Conservation (phyloP, 2,329 filamentous ascomycete genomes). For the Cucurbitaria berberidis region DNA sequence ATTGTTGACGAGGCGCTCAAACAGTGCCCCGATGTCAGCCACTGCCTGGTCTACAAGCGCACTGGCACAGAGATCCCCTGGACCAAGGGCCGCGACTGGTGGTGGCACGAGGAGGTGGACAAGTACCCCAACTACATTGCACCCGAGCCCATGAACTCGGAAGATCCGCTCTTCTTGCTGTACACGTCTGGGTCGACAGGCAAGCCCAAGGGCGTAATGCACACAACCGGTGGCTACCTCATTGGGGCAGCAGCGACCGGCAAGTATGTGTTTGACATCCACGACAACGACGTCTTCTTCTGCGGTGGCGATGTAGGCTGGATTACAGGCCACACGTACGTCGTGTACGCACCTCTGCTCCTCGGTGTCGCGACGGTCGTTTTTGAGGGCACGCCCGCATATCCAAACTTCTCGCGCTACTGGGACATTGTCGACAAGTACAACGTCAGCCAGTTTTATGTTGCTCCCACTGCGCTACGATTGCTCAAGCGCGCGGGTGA, state of each 20-base stretch:
- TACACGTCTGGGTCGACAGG: constrained; percentile 98
- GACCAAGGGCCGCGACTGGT: constrained; percentile 86
- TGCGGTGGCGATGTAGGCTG: constrained; percentile 98
- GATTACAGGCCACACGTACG: constrained; percentile 99
- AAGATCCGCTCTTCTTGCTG: constrained; percentile 95
- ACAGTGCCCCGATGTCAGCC: constrained; percentile 87
- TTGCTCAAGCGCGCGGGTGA: constrained; percentile 95
- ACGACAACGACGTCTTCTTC: constrained; percentile 92
- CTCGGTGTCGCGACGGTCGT: constrained; percentile 94
- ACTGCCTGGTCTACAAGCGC: constrained; percentile 91
- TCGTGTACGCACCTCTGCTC: constrained; percentile 93
- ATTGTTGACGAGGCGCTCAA: constrained; percentile 98
- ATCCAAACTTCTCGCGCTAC: constrained; percentile 97
- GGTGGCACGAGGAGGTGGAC: constrained; percentile 99
- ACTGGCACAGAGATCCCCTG: constrained; percentile 92
- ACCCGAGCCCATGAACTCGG: constrained; percentile 86
- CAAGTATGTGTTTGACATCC: constrained; percentile 99
- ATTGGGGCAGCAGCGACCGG: constrained; percentile 90
- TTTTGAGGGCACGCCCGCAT: constrained; percentile 96
- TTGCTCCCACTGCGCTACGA: constrained; percentile 91
- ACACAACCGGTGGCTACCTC: constrained; percentile 95
- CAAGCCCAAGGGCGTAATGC: constrained; percentile 99
- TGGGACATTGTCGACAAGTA: constrained; percentile 98
- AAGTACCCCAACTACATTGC: constrained; percentile 95
- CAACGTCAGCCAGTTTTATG: constrained; percentile 96